phyloP scores from a whole-genome alignment of 257 asterid genomes.

The Paraleonurus japonicus region DNA sequence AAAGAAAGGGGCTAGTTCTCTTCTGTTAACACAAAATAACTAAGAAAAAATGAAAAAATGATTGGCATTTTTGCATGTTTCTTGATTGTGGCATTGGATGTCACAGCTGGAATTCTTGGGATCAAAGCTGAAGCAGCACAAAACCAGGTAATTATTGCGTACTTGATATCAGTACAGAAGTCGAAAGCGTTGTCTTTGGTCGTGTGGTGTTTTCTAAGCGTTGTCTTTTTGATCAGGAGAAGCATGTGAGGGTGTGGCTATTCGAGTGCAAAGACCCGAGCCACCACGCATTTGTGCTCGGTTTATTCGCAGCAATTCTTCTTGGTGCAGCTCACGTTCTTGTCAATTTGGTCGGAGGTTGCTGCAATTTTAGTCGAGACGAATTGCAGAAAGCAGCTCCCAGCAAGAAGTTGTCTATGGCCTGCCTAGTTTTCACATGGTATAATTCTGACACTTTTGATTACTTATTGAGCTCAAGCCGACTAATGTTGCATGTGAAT shows the following conservation, averaged over 20 bases:
- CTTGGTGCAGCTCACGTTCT: conserved; percentile 63
- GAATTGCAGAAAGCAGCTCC: conserved; percentile 57
- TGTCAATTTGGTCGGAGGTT: conserved; percentile 69
- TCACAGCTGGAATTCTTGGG: conserved; percentile 68
- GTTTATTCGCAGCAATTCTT: conserved; percentile 65
- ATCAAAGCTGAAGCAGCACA: conserved; percentile 83
- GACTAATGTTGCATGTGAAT: background rate
- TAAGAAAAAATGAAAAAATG: conserved; percentile 38
- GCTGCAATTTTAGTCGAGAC: conserved; percentile 38
- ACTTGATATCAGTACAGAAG: background rate
- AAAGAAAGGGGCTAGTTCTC: background rate
- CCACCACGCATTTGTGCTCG: conserved; percentile 72
- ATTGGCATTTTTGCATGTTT: conserved; percentile 61
- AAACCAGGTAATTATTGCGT: conserved; percentile 45
- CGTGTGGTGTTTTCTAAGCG: background rate
- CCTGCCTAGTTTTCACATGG: conserved; percentile 68
- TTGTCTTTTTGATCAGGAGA: conserved; percentile 41
- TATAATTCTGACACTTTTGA: conserved; percentile 14
- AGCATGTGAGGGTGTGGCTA: conserved; percentile 71
- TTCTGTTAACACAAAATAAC: background rate
- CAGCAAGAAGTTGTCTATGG: conserved; percentile 51
- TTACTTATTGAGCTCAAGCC: no score
- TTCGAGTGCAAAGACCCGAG: conserved; percentile 92
- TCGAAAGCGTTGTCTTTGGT: background rate
- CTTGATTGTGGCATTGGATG: conserved; percentile 67